Percentiles rank a stretch among this genome's conserved stretches.
These are phyloP conservation scores for Astrephomene gubernaculifera DNA, from an alignment of 139 green algal genomes.

Conservation along the genomic window DNA sequence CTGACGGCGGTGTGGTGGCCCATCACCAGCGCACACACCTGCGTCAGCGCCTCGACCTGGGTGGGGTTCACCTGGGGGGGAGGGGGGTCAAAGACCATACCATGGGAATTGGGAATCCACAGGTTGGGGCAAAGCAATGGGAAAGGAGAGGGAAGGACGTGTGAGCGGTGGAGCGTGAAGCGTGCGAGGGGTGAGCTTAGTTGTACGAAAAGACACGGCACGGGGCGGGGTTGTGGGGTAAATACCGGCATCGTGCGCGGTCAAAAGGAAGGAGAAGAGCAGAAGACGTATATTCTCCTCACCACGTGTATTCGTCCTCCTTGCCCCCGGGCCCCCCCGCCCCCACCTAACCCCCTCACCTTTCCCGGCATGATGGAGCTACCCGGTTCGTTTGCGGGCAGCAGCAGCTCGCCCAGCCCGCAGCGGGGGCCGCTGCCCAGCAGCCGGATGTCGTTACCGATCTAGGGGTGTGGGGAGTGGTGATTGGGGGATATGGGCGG, in stretches of 20 bases:
- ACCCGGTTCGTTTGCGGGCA: slow-evolving; percentile 98
- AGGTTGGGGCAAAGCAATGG: no score
- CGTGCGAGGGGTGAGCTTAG: no score
- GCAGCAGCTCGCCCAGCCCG: slow-evolving; percentile 93
- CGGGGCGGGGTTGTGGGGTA: no score
- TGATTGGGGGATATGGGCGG: no score
- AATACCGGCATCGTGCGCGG: no score
- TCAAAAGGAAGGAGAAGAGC: no score
- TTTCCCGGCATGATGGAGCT: slow-evolving; percentile 98
- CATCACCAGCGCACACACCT: slow-evolving; percentile 93
- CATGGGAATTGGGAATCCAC: not conserved
- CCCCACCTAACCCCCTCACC: not conserved
- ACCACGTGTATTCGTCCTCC: not conserved
- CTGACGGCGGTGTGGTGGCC: slow-evolving; percentile 90
- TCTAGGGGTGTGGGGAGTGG: no score
- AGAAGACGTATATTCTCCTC: no score
- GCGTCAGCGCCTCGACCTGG: slow-evolving; percentile 96
- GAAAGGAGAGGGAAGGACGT: no score
- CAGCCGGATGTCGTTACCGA: slow-evolving; percentile 91
- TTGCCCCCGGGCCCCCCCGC: not conserved
- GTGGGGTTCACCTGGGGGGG: slow-evolving; percentile 93
- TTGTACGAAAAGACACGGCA: no score
- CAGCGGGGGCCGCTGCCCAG: slow-evolving; percentile 75
- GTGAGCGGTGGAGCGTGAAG: no score
- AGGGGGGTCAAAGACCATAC: not conserved